phyloP scores from a whole-genome alignment of 129 eudicot genomes.

The Erigeron canadensis region DNA sequence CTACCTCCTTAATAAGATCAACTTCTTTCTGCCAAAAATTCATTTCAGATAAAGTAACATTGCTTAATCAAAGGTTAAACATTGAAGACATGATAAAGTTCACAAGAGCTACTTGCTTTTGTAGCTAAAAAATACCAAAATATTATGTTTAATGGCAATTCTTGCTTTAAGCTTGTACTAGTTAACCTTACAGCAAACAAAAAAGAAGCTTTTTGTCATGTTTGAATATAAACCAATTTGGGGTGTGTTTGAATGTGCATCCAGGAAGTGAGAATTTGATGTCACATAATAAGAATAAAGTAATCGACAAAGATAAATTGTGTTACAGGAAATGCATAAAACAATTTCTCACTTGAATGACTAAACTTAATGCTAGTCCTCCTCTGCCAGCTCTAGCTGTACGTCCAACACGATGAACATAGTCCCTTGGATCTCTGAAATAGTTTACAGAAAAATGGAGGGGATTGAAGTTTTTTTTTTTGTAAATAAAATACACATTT shows the following conservation, averaged over 20 bases:
- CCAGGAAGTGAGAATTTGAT: too few relatives aligned
- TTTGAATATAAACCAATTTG: too few relatives aligned
- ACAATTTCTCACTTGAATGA: constrained; percentile 54
- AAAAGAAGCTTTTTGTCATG: too few relatives aligned
- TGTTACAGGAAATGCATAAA: not conserved
- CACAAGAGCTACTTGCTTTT: too few relatives aligned
- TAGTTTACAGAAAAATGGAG: not conserved
- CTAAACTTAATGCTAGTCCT: constrained; percentile 74
- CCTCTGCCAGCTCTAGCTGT: constrained; percentile 99
- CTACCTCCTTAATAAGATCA: constrained; percentile 66
- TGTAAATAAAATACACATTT: not conserved
- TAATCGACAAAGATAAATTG: not conserved
- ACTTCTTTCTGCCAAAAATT: constrained; percentile 62
- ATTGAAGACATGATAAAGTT: too few relatives aligned
- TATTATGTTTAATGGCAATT: too few relatives aligned
- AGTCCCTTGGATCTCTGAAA: constrained; percentile 71
- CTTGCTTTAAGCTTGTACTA: too few relatives aligned
- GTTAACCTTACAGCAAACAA: too few relatives aligned
- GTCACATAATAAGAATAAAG: not conserved
- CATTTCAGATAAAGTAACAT: not conserved
- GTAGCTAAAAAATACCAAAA: too few relatives aligned
- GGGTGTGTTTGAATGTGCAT: too few relatives aligned
- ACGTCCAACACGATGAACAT: constrained; percentile 98
- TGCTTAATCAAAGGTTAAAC: not conserved
- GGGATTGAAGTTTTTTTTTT: too few relatives aligned